Conservation (phyloP, 768 basidiomycete genomes). For the Podaxis rugospora region DNA sequence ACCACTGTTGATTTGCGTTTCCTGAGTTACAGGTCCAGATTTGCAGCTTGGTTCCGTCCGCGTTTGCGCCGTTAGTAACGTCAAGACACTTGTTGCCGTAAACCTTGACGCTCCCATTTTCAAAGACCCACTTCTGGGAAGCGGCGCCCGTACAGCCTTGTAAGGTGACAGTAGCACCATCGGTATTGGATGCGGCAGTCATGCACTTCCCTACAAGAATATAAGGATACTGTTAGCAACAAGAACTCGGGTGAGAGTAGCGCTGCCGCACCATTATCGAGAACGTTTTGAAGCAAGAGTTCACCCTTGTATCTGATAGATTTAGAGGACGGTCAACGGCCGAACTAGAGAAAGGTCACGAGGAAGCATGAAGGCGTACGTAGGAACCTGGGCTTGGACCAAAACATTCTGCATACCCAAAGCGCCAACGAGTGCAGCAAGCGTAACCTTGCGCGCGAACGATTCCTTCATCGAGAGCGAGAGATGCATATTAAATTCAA, state of each 20-base stretch:
- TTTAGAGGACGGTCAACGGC: not conserved
- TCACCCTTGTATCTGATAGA: constrained; percentile 34
- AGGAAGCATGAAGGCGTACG: not conserved
- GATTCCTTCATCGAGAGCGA: not conserved
- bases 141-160: constrained; percentile 39
- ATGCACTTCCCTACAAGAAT: constrained; percentile 40
- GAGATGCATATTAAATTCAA: not conserved
- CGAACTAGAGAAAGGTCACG: not conserved
- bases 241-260: not conserved
- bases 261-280: constrained; percentile 31
- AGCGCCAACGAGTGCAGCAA: constrained; percentile 1
- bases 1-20: constrained; percentile 42
- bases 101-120: constrained; percentile 34
- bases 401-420: constrained; percentile 5
- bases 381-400: constrained; percentile 1
- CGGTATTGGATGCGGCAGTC: constrained; percentile 43
- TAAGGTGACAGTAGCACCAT: constrained; percentile 45
- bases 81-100: constrained; percentile 49
- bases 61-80: constrained; percentile 34
- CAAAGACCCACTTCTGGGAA: constrained; percentile 48
- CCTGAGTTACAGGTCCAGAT: constrained; percentile 43
- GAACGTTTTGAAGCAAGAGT: constrained; percentile 39
- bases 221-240: not conserved
- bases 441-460: not conserved
- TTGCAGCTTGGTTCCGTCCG: constrained; percentile 45